Base-by-base conservation (phyloP, 805 yeast genomes). In the Starmerella gropengiesseri region DNA sequence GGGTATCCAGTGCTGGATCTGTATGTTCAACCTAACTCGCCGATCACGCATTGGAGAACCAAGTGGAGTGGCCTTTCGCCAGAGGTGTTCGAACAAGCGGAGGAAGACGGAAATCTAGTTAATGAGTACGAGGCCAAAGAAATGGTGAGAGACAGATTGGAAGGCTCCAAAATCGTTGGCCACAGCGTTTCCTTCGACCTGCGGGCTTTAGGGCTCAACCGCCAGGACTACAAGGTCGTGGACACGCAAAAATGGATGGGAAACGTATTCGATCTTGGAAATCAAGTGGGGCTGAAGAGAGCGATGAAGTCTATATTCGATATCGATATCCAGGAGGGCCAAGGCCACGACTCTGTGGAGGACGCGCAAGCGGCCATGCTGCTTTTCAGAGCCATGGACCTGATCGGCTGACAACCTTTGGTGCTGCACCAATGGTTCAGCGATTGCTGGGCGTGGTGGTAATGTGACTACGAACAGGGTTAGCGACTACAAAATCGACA, bases 321-420 rank as follows among this genome's bases (percentile, higher is more conserved):
- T 13, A 68, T 94, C 61, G 95, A 86, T 56, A 87, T 96, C 1
- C 70, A 93, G 0, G 65, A 60, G 34, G 39, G 40, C 17, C 21
- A 41, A 45, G 84, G 78, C 1, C 95, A 87, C 63, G 80, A 91
- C 3, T 83, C 95, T 0, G 83, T 86, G 1, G 94, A 84, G 56
- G 96, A 86, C 64, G 94, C 95, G 0, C 74, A 74, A 55, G 87
- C 87, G 1, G 77, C 95, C 0, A 87, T 86, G 94, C 59, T 78
- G 46, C 60, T 86, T n/a, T 86, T 7, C 14, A n/a, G 39, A 23
- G 29, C n/a, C n/a, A n/a, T n/a, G n/a, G n/a, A n/a, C n/a, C n/a
- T n/a, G n/a, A n/a, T n/a, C n/a, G n/a, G n/a, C n/a, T n/a, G n/a
- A n/a, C n/a, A n/a, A n/a, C n/a, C n/a, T n/a, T n/a, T n/a, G n/a